A percentile compares a stretch with the other conserved stretches of the same genome.
These are phyloP conservation scores for Zygosaccharomyces pseudobailii DNA, from an alignment of 1,139 yeast genomes.

Conservation along the genomic window DNA sequence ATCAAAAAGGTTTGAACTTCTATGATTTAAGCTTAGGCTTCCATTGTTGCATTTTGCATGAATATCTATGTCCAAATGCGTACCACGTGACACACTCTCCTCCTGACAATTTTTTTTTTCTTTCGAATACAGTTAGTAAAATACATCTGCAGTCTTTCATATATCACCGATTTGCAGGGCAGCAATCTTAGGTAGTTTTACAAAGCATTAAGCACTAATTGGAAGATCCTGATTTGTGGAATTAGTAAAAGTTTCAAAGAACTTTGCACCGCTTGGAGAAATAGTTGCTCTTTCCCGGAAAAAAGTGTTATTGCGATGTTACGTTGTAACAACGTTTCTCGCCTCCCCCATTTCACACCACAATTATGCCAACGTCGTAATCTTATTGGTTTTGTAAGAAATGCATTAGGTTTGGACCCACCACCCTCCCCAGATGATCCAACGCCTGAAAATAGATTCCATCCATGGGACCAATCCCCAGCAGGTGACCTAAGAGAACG, in stretches of 20 bases:
- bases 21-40: no score
- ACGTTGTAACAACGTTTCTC: neutral
- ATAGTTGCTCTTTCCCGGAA: neutral
- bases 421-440: constrained; percentile 61
- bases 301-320: neutral
- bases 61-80: no score
- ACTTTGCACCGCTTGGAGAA: neutral
- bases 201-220: neutral
- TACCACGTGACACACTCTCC: neutral
- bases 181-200: no score
- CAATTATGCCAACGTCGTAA: constrained; percentile 22
- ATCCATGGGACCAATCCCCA: constrained; percentile 90
- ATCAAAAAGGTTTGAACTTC: no score
- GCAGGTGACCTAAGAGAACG: constrained; percentile 81
- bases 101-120: neutral
- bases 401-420: constrained; percentile 58
- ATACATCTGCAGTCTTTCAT: neutral
- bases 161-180: neutral
- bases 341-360: neutral
- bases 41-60: no score
- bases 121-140: neutral
- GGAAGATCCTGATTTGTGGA: neutral
- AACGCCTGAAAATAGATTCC: constrained; percentile 62
- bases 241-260: neutral
- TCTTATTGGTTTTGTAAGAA: constrained; percentile 46